A percentile compares a stretch with the other conserved stretches of the same genome.
These are phyloP conservation scores for Debaryomyces coudertii DNA, from an alignment of 1,139 yeast genomes.

Conservation along the genomic window DNA sequence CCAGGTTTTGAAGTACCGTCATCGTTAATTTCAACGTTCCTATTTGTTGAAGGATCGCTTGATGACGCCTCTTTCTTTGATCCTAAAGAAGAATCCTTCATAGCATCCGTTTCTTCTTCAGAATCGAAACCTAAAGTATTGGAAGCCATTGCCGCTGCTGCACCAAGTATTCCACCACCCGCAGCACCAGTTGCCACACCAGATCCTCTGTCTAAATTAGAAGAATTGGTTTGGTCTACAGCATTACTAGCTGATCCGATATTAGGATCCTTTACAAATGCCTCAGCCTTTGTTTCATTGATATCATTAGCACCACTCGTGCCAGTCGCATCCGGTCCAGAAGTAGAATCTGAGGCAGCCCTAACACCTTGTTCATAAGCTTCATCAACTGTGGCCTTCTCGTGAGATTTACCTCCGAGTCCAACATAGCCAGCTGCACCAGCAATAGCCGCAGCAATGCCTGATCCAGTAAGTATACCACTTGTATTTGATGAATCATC, in stretches of 20 bases:
- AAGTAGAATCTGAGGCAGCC: slow-evolving; percentile 21
- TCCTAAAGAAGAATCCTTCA: neutral
- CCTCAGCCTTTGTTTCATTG: slow-evolving; percentile 1
- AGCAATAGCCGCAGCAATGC: slow-evolving; percentile 15
- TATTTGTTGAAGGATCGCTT: neutral
- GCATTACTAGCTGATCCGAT: neutral
- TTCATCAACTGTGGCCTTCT: slow-evolving; percentile 18
- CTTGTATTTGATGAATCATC: slow-evolving; percentile 8
- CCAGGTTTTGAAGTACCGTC: slow-evolving; percentile 16
- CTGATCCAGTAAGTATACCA: slow-evolving; percentile 11
- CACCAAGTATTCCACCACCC: slow-evolving; percentile 14
- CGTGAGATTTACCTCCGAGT: slow-evolving; percentile 8
- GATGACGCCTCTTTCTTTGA: too few species aligned
- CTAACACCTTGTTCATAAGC: slow-evolving; percentile 24
- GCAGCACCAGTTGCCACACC: slow-evolving; percentile 1
- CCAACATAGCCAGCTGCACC: slow-evolving; percentile 22
- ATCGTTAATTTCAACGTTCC: slow-evolving; percentile 4
- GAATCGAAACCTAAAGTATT: slow-evolving; percentile 18
- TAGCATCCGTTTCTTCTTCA: slow-evolving; percentile 14
- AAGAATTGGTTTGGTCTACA: neutral
- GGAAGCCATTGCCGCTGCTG: slow-evolving; percentile 17
- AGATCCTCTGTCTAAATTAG: neutral
- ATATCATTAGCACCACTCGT: neutral
- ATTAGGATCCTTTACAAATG: slow-evolving; percentile 6
- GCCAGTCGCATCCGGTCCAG: slow-evolving; percentile 14